Evolutionary conservation across 2,329 filamentous ascomycete species (phyloP), one percentile per base, ranked within the genome.

Genomic region (Mariannaea elegans): DNA sequence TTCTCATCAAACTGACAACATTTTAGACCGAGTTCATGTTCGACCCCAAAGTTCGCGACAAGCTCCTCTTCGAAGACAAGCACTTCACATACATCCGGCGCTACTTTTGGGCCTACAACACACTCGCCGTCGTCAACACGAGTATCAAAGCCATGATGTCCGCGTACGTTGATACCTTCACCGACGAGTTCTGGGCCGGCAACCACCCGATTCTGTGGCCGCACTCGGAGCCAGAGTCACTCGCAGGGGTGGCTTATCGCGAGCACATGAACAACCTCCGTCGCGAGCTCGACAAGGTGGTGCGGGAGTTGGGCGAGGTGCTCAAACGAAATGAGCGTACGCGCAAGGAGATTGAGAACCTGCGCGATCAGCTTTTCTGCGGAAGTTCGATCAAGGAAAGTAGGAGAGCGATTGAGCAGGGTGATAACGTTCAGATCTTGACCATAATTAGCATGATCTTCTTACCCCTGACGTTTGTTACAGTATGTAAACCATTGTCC

Each of bases 41-140:
- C 65, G 78, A 87, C 61, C 76, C 78, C 36, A 77, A 79, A 18
- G 73, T 87, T 5, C 79, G 86, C 12, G 85, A 87, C 72, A 81
- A 82, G 63, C 78, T 87, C 0, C 77, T 88, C 1, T 88, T 88
- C 64, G 86, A 89, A 70, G 86, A 88, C 67, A 78, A 80, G 51
- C 74, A 84, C 54, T 88, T 87, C 66, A 88, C 85, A 1, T 87
- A 85, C 74, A 86, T 84, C 14, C 78, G 84, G 1, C 80, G 85
- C 14, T 88, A 88, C 66, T 88, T 88, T 68, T 88, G 85, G 81
- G 85, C 84, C 1, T 87, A 83, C 66, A 86, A 87, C 72, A 85
- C 85, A 3, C 79, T 87, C 3, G 84, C 83, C 32, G 82, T 85
- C 31, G 82, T 88, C 65, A 87, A 86, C 65, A 83, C 85, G 47